phyloP scores from a whole-genome alignment of 352 stramenopile genomes.

The Globisporangium cylindrosporum region DNA sequence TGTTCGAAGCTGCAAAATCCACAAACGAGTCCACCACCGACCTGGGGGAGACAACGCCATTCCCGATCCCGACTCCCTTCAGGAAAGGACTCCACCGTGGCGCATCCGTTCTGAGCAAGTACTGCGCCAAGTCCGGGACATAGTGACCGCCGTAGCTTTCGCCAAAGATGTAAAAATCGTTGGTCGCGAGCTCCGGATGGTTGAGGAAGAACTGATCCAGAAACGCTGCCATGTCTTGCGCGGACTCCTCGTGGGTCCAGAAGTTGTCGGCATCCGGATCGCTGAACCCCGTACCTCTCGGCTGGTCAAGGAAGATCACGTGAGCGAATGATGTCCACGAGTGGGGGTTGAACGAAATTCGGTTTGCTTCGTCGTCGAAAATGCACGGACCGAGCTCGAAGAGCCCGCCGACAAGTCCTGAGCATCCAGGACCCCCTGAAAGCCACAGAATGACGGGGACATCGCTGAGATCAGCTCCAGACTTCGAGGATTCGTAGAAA shows the following conservation, averaged over 20 bases:
- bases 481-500: constrained; percentile 51
- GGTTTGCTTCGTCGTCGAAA: constrained; percentile 60
- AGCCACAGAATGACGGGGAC: constrained; percentile 95
- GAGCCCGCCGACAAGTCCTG: constrained; percentile 89
- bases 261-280: constrained; percentile 10
- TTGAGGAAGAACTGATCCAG: constrained; percentile 51
- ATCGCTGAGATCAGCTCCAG: background rate
- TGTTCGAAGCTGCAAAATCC: constrained; percentile 41
- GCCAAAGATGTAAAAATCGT: constrained; percentile 92
- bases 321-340: constrained; percentile 94
- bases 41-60: constrained; percentile 63
- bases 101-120: constrained; percentile 52
- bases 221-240: constrained; percentile 46
- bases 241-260: constrained; percentile 54
- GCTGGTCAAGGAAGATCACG: constrained; percentile 97
- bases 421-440: constrained; percentile 95
- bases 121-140: constrained; percentile 86
- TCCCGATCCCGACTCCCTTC: constrained; percentile 85
- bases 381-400: constrained; percentile 96
- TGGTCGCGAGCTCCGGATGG: constrained; percentile 33
- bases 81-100: constrained; percentile 33
- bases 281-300: constrained; percentile 75
- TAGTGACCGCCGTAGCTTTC: constrained; percentile 96
- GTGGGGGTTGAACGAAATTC: constrained; percentile 84
- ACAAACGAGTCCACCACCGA: constrained; percentile 49